Percentiles rank a stretch among this genome's conserved stretches.
phyloP scores from a whole-genome alignment of 352 stramenopile genomes.

The Achlya hypogyna region DNA sequence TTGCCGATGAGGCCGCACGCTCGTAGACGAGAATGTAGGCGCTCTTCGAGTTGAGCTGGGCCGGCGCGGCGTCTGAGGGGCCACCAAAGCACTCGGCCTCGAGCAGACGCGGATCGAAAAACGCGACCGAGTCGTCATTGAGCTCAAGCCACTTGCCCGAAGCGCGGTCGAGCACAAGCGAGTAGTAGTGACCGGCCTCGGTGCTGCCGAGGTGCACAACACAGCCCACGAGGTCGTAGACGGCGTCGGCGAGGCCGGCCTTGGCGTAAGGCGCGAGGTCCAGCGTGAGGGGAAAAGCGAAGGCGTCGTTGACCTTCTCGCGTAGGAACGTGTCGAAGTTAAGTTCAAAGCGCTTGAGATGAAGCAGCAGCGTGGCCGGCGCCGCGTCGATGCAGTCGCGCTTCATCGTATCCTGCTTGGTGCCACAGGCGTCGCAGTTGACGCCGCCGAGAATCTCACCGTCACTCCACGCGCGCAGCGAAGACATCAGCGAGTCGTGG shows the following conservation, averaged over 20 bases:
- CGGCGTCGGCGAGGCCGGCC: background rate
- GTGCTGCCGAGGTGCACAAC: constrained; percentile 27
- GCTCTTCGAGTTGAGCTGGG: constrained; percentile 20
- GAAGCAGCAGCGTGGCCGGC: constrained; percentile 27
- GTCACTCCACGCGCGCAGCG: constrained; percentile 20
- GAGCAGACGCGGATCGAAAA: constrained; percentile 14
- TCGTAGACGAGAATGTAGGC: constrained; percentile 27
- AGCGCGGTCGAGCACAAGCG: constrained; percentile 14
- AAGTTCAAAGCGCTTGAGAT: constrained; percentile 35
- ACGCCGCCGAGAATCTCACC: constrained; percentile 31
- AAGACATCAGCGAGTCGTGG: constrained; percentile 20
- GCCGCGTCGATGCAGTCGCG: constrained; percentile 23
- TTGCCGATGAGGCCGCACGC: background rate
- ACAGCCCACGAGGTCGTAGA: constrained; percentile 22
- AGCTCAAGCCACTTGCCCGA: constrained; percentile 21
- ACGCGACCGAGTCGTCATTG: constrained; percentile 21
- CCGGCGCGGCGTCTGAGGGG: background rate
- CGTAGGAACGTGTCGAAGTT: constrained; percentile 27
- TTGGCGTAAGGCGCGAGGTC: constrained; percentile 21
- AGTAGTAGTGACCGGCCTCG: constrained; percentile 28
- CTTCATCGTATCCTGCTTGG: constrained; percentile 25
- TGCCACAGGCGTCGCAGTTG: constrained; percentile 25
- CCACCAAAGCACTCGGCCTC: constrained; percentile 22
- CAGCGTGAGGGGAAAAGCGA: constrained; percentile 27
- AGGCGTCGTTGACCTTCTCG: constrained; percentile 36